Percentiles rank a stretch among this genome's conserved stretches.
Conservation (phyloP, 192 early-diverging fungal genomes). For the Anaeromyces robustus region DNA sequence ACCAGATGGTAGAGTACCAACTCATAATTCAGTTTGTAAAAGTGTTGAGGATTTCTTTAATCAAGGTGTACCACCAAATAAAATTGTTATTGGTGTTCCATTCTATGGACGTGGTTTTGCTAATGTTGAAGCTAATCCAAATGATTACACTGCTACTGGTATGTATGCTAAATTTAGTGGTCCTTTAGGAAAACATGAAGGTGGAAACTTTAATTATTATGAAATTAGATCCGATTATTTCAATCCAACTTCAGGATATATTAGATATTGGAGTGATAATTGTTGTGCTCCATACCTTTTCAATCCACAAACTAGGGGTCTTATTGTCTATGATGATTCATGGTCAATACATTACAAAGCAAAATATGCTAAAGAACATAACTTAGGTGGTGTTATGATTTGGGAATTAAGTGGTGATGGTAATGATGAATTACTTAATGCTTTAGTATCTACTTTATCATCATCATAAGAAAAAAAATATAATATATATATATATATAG, state of each 20-base stretch:
- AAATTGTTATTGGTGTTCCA: conserved; percentile 79
- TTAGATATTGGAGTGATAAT: neutral
- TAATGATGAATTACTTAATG: conserved; percentile 1
- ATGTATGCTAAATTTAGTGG: neutral
- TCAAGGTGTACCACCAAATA: conserved; percentile 60
- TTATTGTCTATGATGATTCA: neutral
- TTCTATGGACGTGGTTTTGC: conserved; percentile 88
- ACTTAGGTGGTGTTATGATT: conserved; percentile 46
- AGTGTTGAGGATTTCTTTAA: conserved; percentile 55
- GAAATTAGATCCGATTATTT: neutral
- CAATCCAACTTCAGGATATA: neutral
- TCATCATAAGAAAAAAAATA: no score
- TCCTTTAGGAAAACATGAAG: neutral
- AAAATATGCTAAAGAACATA: neutral
- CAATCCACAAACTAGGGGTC: neutral
- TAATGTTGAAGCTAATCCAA: conserved; percentile 36
- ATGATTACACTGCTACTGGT: neutral
- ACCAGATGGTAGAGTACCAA: conserved; percentile 5
- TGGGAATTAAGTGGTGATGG: conserved; percentile 56
- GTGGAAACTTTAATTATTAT: neutral
- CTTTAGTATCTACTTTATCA: neutral
- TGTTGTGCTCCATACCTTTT: neutral
- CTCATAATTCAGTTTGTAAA: conserved; percentile 27
- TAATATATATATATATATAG: no score
- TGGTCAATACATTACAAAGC: neutral